These are phyloP conservation scores for Ammopiptanthus mongolicus DNA, from an alignment of 306 rosid genomes.

Conservation along the genomic window DNA sequence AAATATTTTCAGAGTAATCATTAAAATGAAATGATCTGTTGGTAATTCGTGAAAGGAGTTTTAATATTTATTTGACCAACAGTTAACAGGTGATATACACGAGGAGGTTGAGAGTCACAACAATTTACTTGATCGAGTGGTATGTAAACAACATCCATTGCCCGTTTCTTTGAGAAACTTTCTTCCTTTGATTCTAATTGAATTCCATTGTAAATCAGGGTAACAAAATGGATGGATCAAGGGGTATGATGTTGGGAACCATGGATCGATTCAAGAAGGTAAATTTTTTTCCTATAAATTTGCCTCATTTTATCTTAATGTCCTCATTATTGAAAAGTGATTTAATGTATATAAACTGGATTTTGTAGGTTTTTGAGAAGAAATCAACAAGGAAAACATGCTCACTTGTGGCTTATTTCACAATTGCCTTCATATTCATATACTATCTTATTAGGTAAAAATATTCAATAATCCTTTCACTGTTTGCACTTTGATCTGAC, in stretches of 20 bases:
- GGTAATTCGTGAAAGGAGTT: background rate
- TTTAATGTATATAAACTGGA: constrained; percentile 20
- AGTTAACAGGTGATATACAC: constrained; percentile 95
- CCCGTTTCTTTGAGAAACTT: background rate
- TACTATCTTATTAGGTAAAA: constrained; percentile 77
- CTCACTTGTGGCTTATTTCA: constrained; percentile 63
- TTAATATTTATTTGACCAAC: constrained; percentile 28
- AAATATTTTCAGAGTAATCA: background rate
- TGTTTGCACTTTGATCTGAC: background rate
- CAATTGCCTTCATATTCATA: constrained; percentile 52
- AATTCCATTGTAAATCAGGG: constrained; percentile 52
- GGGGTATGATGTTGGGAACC: constrained; percentile 92
- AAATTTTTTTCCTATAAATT: background rate
- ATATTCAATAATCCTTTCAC: background rate
- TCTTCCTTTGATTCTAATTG: constrained; percentile 10
- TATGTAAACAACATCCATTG: constrained; percentile 28
- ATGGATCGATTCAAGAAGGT: constrained; percentile 97
- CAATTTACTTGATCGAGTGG: constrained; percentile 78
- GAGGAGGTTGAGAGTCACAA: constrained; percentile 92
- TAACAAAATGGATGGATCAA: constrained; percentile 77
- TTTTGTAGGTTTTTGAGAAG: constrained; percentile 81
- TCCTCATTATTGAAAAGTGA: constrained; percentile 9
- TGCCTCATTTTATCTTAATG: background rate
- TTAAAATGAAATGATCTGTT: constrained; percentile 15
- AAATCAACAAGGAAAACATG: constrained; percentile 68